These are phyloP conservation scores for Nothopassalora personata DNA, from an alignment of 2,329 filamentous ascomycete species.

Conservation along the genomic window DNA sequence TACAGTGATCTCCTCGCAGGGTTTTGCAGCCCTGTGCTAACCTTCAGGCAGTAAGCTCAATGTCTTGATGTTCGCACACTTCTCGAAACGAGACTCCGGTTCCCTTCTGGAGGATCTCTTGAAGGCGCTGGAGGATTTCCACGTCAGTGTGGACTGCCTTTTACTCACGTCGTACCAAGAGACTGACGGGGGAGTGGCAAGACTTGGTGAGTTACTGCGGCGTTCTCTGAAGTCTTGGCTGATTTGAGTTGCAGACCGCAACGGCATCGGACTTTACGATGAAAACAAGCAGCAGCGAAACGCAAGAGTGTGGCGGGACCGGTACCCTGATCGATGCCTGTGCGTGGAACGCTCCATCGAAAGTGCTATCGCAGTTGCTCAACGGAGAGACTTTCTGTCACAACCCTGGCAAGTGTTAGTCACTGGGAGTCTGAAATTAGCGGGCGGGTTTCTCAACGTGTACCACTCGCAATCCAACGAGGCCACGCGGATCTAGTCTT, in stretches of 20 bases:
- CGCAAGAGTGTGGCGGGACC: not conserved
- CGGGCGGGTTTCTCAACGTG: not conserved
- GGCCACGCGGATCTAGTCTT: not conserved
- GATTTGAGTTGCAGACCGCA: not conserved
- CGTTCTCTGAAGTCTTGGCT: not conserved
- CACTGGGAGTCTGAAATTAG: not conserved
- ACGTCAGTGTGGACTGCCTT: not conserved
- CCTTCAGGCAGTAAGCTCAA: not conserved
- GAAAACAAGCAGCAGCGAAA: not conserved
- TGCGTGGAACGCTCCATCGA: not conserved
- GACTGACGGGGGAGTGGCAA: not conserved
- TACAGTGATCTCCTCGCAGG: not conserved
- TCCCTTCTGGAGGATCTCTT: not conserved
- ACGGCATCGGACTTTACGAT: not conserved
- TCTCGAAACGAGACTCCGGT: not conserved
- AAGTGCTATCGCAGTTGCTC: not conserved
- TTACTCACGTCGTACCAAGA: not conserved
- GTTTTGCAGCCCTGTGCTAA: not conserved
- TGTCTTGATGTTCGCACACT: not conserved
- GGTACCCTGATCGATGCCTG: not conserved
- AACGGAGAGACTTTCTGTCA: not conserved
- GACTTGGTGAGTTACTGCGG: not conserved
- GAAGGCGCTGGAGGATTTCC: not conserved
- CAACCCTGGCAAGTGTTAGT: not conserved
- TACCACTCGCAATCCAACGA: not conserved